Evolutionary conservation across 345 rosid species (phyloP).

Genomic region (Salix koriyanagi): DNA sequence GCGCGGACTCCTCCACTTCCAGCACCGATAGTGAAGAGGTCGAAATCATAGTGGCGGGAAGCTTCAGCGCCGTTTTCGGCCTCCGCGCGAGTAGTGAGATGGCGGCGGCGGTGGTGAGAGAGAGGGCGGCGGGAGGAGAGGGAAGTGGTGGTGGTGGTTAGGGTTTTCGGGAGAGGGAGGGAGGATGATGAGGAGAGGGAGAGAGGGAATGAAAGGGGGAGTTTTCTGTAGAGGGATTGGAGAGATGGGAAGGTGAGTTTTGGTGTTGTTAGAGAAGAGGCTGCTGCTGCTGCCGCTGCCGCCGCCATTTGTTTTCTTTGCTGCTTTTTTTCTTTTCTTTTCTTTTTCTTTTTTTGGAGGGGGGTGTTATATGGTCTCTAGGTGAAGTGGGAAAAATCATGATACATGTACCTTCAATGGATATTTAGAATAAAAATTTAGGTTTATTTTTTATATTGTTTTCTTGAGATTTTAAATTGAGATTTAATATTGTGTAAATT

Average conservation of each 20-base stretch:
- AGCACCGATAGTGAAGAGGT: slow-evolving; percentile 93
- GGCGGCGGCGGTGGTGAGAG: slow-evolving; percentile 28
- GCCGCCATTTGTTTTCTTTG: no score
- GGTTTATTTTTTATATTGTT: no score
- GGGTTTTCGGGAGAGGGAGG: slow-evolving; percentile 32
- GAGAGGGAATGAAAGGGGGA: slow-evolving; percentile 26
- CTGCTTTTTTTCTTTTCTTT: no score
- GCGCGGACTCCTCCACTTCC: slow-evolving; percentile 98
- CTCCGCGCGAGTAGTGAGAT: slow-evolving; percentile 43
- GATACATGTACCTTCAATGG: no score
- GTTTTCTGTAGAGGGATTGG: slow-evolving; percentile 38
- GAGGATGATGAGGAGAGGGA: slow-evolving; percentile 22
- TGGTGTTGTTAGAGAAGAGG: slow-evolving; percentile 47
- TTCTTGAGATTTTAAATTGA: no score
- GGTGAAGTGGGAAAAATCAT: no score
- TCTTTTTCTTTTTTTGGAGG: no score
- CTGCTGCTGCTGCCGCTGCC: slow-evolving; percentile 27
- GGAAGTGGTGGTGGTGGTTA: slow-evolving; percentile 6
- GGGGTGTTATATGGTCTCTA: no score
- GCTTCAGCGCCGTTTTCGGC: slow-evolving; percentile 60
- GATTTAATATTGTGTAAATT: no score
- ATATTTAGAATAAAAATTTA: no score
- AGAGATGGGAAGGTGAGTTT: slow-evolving; percentile 56
- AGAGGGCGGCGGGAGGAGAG: slow-evolving; percentile 18
- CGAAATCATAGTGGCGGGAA: slow-evolving; percentile 64